Base-by-base conservation (phyloP, 345 rosid genomes). In the Brassica napus region DNA sequence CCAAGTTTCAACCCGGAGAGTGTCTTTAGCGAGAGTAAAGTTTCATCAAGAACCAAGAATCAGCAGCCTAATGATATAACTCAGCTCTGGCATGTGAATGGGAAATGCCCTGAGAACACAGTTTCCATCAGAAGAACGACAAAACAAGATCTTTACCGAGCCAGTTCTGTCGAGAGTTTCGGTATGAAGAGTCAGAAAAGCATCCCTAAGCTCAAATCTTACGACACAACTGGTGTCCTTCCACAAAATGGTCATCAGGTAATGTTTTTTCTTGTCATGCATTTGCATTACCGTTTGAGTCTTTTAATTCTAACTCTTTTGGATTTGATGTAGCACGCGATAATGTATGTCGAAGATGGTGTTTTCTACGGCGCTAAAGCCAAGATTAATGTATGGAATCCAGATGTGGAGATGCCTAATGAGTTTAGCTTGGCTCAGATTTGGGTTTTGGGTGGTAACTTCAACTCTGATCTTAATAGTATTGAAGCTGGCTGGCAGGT, bases 401-500 rank as follows among this genome's bases (percentile, higher is more conserved):
- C 94, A 2, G 81, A 85, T 73, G 87, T 87, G 6, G 88, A 90
- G 68, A 89, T 85, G 77, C 82, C 88, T 49, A 88, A 88, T 83
- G 94, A 90, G 75, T 90, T 90, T 80, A 90, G 92, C 77, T 77
- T 90, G 44, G 89, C 92, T 70, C 94, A 90, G 82, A 82, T 90
- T 64, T 90, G 94, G 94, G 82, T 90, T 60, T 65, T 90, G 10
- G 94, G 94, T 77, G 90, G 94, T 21, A 83, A 89, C 32, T 94
- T 94, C 34, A 84, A 88, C 81, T 77, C 81, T 69, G 92, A 89
- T 84, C 91, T 90, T 64, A 90, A 88, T 60, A 90, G 92, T 75
- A 90, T 90, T 75, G 94, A 90, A 86, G 94, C 92, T 76, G 94
- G 94, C 12, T 90, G 92, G 94, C 94, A 90, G 94, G 87, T 84